A percentile compares a stretch with the other conserved stretches of the same genome.
These are phyloP conservation scores for Colletotrichum horii DNA, from an alignment of 2,329 filamentous ascomycete species.

Conservation along the genomic window DNA sequence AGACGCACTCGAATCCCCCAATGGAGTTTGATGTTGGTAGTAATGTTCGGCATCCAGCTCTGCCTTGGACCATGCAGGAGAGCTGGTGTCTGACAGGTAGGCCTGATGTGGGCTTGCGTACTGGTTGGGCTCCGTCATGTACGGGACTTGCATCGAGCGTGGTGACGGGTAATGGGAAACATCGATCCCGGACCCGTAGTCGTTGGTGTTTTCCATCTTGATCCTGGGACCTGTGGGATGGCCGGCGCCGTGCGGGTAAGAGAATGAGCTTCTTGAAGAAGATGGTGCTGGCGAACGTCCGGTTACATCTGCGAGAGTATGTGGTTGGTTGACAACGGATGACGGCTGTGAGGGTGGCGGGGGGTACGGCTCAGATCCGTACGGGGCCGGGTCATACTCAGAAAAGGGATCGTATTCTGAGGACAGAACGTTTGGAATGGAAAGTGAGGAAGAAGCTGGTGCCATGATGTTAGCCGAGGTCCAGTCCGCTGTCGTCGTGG, in stretches of 20 bases:
- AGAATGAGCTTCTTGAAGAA: not conserved
- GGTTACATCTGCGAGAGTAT: constrained; percentile 1
- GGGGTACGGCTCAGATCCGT: constrained; percentile 53
- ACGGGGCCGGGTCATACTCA: constrained; percentile 49
- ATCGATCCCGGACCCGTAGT: constrained; percentile 41
- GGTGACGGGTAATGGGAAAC: constrained; percentile 46
- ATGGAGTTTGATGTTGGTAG: constrained; percentile 17
- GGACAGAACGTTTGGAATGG: constrained; percentile 50
- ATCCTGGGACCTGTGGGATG: constrained; percentile 31
- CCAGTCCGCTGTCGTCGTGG: constrained; percentile 51
- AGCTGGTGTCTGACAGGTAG: constrained; percentile 11
- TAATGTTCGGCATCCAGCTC: constrained; percentile 33
- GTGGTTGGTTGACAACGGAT: constrained; percentile 20
- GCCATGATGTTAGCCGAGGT: constrained; percentile 43
- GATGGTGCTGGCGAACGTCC: not conserved
- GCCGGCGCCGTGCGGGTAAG: not conserved
- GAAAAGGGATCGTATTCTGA: constrained; percentile 58
- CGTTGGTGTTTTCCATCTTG: constrained; percentile 42
- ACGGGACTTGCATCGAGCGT: constrained; percentile 38
- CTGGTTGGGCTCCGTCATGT: constrained; percentile 20
- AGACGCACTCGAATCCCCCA: not conserved
- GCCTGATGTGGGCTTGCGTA: not conserved
- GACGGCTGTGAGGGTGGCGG: constrained; percentile 37
- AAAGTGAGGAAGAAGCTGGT: constrained; percentile 42
- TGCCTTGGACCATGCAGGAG: constrained; percentile 42